A percentile compares a stretch with the other conserved stretches of the same genome.
These are phyloP conservation scores for Diaporthe eres DNA, from an alignment of 2,329 filamentous ascomycete species.

Conservation along the genomic window DNA sequence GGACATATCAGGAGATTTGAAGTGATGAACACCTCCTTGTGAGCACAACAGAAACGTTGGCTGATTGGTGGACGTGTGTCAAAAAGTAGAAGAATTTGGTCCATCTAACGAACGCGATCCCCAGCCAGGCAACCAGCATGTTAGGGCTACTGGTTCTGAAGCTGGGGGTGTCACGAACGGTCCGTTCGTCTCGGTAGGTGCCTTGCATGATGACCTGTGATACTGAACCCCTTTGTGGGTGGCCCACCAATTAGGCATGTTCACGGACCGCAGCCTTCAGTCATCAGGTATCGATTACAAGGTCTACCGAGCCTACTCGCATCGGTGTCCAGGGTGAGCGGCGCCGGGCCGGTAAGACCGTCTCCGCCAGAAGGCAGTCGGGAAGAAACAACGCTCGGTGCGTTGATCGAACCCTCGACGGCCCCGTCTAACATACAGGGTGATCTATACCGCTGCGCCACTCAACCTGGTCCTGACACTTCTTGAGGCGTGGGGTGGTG, in stretches of 20 bases:
- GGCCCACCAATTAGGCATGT: background rate
- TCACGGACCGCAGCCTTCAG: background rate
- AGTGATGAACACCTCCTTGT: no score
- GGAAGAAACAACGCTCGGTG: conserved; percentile 1
- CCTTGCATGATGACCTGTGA: conserved; percentile 9
- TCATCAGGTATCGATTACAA: background rate
- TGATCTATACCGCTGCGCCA: background rate
- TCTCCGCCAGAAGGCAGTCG: conserved; percentile 4
- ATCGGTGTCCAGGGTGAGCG: background rate
- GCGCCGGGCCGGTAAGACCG: conserved; percentile 1
- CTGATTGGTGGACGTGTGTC: background rate
- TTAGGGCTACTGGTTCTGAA: background rate
- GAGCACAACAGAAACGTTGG: background rate
- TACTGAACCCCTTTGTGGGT: background rate
- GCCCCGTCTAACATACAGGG: conserved; percentile 8
- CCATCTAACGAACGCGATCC: conserved; percentile 3
- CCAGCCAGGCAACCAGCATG: conserved; percentile 12
- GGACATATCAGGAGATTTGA: no score
- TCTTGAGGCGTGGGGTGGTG: background rate
- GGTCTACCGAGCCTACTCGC: background rate
- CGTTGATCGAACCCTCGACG: background rate
- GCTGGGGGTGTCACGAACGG: conserved; percentile 1
- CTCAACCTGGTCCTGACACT: background rate
- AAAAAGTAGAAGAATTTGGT: background rate
- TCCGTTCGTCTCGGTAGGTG: background rate